Percentiles rank a stretch among this genome's conserved stretches.
These are phyloP conservation scores for Silene coronaria DNA, from an alignment of 179 eudicot species.

Conservation along the genomic window DNA sequence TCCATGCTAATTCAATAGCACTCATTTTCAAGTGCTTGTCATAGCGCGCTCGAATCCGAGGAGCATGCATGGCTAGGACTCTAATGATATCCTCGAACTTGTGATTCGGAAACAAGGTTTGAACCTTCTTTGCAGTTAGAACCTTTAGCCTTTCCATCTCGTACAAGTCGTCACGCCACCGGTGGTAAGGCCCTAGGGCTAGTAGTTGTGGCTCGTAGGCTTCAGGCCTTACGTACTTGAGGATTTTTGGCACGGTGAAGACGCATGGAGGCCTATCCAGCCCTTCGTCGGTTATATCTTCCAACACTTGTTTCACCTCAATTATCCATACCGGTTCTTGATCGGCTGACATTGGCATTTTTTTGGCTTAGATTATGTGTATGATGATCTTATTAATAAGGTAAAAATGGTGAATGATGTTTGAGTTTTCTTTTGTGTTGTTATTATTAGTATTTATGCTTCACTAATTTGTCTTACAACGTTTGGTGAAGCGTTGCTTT, in stretches of 20 bases:
- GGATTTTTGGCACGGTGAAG: conserved; percentile 31
- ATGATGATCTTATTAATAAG: too few species aligned
- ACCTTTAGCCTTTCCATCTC: conserved; percentile 42
- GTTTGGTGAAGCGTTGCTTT: not conserved
- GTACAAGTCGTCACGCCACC: conserved; percentile 28
- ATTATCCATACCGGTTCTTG: conserved; percentile 12
- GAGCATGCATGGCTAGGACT: conserved; percentile 17
- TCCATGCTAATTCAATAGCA: conserved; percentile 30
- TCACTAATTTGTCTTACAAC: not conserved
- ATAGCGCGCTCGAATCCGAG: conserved; percentile 32
- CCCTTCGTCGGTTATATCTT: conserved; percentile 12
- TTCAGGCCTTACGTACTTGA: conserved; percentile 28
- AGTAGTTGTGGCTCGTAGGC: conserved; percentile 39
- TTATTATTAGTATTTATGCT: not conserved
- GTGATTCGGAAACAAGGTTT: not conserved
- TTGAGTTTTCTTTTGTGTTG: not conserved
- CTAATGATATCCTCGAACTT: conserved; percentile 16
- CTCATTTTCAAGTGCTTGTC: conserved; percentile 32
- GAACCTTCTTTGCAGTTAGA: conserved; percentile 24
- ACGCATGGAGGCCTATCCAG: conserved; percentile 25
- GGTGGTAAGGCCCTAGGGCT: conserved; percentile 48
- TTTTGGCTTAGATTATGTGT: not conserved
- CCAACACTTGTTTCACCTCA: conserved; percentile 13
- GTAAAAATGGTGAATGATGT: not conserved
- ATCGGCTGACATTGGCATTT: conserved; percentile 5